Base-by-base conservation (phyloP, 2,329 filamentous ascomycete genomes). In the Coniochaeta prunicola region DNA sequence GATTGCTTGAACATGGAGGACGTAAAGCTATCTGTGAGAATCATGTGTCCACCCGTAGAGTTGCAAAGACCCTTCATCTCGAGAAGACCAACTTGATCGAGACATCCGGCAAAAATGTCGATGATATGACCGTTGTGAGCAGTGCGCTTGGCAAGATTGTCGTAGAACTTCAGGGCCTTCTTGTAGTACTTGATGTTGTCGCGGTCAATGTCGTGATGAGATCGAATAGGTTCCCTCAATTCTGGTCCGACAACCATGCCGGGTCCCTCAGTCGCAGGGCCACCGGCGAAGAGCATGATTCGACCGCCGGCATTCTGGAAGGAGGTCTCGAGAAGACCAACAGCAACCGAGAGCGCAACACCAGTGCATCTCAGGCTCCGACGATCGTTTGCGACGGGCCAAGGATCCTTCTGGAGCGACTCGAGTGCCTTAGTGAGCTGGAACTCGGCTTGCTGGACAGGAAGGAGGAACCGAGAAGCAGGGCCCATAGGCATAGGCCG, bases 101-200 rank as follows among this genome's bases (percentile, higher is more conserved):
- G 83, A 73, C 94, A 99, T 42, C 94, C 94, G 58, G 93, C 94
- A 72, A 97, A 99, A 58, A 99, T 94, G 73, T 99, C 94, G 66
- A 99, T 91, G 64, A 97, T 90, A 70, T 99, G 94, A 24, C 94
- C 93, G 68, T 99, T 99, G 74, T 97, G 92, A 15, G 94, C 91
- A 21, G 92, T 91, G 61, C 94, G 86, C 77, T 97, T 97, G 5
- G 94, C 92, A 48, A 99, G 83, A 63, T 85, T 89, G 63, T 99
- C 94, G 72, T 97, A 99, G 74, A 97, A 97, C 87, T 97, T 99
- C 56, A 97, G 76, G 24, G 94, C 94, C 77, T 99, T 99, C 82
- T 99, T 99, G 78, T 96, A 97, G 77, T 97, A 97, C 75, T 99
- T 99, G 77, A 96, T 96, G 72, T 97, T 97, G 74, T 99, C 94